Conservation (phyloP, 2,329 filamentous ascomycete species). For the Microascus cirrosus region DNA sequence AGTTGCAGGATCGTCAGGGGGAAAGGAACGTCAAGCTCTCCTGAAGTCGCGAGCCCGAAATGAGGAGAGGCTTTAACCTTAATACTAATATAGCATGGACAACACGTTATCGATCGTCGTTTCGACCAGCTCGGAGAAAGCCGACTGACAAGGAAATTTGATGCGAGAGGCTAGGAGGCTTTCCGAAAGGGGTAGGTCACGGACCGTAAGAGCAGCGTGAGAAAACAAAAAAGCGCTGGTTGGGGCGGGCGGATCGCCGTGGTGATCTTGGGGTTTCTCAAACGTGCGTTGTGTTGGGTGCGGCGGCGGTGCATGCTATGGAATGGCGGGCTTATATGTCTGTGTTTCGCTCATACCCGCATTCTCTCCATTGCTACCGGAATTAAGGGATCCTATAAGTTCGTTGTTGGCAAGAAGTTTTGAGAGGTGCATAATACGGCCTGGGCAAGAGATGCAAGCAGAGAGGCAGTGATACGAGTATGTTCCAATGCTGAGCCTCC, state of each 20-base stretch:
- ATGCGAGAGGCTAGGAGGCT: neutral
- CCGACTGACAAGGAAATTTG: neutral
- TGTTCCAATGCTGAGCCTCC: too few relatives aligned
- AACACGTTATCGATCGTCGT: neutral
- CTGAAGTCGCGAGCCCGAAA: too few relatives aligned
- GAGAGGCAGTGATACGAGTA: too few relatives aligned
- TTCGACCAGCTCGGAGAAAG: neutral
- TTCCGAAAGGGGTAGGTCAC: neutral
- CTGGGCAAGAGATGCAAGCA: too few relatives aligned
- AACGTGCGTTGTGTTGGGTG: constrained; percentile 1
- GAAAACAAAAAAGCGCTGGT: neutral
- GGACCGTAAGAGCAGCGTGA: neutral
- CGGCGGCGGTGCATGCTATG: neutral
- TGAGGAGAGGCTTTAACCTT: neutral
- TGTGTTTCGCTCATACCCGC: neutral
- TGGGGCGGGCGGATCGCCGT: neutral
- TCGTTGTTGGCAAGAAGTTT: too few relatives aligned
- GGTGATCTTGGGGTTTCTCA: constrained; percentile 2
- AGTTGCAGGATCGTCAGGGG: neutral
- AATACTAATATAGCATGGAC: neutral
- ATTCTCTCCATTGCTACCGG: neutral
- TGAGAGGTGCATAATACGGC: too few relatives aligned
- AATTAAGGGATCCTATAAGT: too few relatives aligned
- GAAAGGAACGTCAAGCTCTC: neutral
- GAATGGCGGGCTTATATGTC: neutral